Evolutionary conservation across 768 basidiomycete genomes (phyloP).

Genomic region (Rhizopogon vesiculosus): DNA sequence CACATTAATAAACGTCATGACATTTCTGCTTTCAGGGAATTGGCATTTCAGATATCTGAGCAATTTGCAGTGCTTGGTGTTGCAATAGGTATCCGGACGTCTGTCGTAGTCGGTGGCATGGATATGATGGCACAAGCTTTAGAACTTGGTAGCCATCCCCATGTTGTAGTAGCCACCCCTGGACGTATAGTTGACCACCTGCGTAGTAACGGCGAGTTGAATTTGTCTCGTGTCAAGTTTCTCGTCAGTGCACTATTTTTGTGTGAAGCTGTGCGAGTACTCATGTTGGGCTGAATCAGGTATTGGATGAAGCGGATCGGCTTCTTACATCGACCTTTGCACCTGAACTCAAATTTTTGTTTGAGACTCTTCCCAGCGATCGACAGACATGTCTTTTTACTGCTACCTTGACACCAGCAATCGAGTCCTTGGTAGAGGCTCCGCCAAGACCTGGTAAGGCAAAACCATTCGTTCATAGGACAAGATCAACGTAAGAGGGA

Average conservation of each 20-base stretch:
- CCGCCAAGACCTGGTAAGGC: constrained; percentile 78
- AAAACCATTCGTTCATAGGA: constrained; percentile 82
- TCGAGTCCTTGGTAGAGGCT: constrained; percentile 71
- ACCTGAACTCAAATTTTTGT: constrained; percentile 75
- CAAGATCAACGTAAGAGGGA: constrained; percentile 60
- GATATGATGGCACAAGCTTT: constrained; percentile 95
- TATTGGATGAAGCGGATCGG: constrained; percentile 95
- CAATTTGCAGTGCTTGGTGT: constrained; percentile 91
- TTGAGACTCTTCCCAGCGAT: constrained; percentile 70
- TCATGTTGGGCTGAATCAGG: constrained; percentile 36
- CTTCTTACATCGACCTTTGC: constrained; percentile 87
- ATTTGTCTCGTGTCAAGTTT: constrained; percentile 78
- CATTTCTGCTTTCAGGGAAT: constrained; percentile 53
- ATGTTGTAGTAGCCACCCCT: constrained; percentile 93
- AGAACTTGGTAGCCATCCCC: constrained; percentile 81
- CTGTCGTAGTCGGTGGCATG: constrained; percentile 96
- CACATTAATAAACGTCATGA: background rate
- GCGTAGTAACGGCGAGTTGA: constrained; percentile 72
- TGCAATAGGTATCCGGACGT: constrained; percentile 75
- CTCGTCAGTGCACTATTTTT: constrained; percentile 48
- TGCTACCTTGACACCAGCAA: constrained; percentile 85
- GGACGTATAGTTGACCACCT: constrained; percentile 92
- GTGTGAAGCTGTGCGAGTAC: background rate
- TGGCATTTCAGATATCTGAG: constrained; percentile 96
- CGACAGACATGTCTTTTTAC: constrained; percentile 98